phyloP scores from a whole-genome alignment of 495 filamentous ascomycete species.

The Penicillium malachiteum region DNA sequence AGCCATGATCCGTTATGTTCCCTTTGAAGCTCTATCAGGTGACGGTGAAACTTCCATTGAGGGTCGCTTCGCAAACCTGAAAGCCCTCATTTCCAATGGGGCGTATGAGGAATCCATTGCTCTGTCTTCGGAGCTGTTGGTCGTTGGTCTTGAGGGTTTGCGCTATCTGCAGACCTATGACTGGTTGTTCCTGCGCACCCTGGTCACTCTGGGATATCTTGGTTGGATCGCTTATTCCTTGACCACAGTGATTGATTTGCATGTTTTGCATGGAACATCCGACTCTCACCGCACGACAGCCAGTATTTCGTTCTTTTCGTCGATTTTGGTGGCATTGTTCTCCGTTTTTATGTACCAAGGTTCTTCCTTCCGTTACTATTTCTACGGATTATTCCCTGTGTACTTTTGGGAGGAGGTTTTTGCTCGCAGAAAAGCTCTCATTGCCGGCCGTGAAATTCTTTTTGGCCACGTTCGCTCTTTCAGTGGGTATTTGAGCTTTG shows the following conservation, averaged over 20 bases:
- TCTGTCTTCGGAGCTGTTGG: constrained; percentile 71
- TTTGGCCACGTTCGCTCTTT: constrained; percentile 65
- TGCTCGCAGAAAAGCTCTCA: constrained; percentile 68
- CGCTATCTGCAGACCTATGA: constrained; percentile 95
- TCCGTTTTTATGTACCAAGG: constrained; percentile 75
- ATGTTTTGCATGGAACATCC: constrained; percentile 75
- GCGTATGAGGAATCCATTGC: constrained; percentile 72
- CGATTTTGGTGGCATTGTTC: constrained; percentile 71
- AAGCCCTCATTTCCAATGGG: constrained; percentile 62
- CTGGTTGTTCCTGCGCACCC: constrained; percentile 94
- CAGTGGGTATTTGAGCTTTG: constrained; percentile 49
- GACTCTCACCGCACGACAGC: constrained; percentile 61
- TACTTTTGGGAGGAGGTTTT: constrained; percentile 97
- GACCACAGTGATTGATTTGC: constrained; percentile 85
- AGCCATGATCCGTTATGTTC: constrained; percentile 71
- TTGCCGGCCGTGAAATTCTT: constrained; percentile 64
- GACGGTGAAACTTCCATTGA: constrained; percentile 60
- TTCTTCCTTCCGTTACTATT: constrained; percentile 84
- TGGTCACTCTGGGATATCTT: constrained; percentile 90
- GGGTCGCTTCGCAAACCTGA: constrained; percentile 65
- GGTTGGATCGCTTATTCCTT: constrained; percentile 97
- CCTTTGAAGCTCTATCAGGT: constrained; percentile 63
- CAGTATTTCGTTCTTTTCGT: constrained; percentile 68
- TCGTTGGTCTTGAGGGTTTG: constrained; percentile 76
- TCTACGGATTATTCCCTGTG: constrained; percentile 87